A percentile compares a stretch with the other conserved stretches of the same genome.
phyloP scores from a whole-genome alignment of 1,284 basidiomycete genomes.

The Microbotryomycetes sp. region DNA sequence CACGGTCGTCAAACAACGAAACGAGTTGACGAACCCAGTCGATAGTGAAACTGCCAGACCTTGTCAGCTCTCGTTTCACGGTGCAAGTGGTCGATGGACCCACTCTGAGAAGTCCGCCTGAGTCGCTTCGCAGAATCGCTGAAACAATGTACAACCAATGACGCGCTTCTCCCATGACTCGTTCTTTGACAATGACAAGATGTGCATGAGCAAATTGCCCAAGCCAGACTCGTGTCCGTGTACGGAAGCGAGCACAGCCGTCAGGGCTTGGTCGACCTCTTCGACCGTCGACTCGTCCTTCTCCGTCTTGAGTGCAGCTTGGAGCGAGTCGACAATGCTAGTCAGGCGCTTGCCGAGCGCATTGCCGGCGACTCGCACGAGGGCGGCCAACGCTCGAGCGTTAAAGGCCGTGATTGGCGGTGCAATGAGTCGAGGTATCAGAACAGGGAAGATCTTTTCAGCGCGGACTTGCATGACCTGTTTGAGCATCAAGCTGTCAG shows the following conservation, averaged over 20 bases:
- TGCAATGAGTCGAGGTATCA: conserved; percentile 86
- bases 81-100: conserved; percentile 15
- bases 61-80: conserved; percentile 28
- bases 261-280: conserved; percentile 70
- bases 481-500: neutral
- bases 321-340: conserved; percentile 65
- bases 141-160: conserved; percentile 69
- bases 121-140: conserved; percentile 71
- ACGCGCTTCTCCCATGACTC: conserved; percentile 62
- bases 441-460: conserved; percentile 91
- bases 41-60: conserved; percentile 55
- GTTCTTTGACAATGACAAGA: conserved; percentile 79
- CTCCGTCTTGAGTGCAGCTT: conserved; percentile 56
- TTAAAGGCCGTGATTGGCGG: conserved; percentile 93
- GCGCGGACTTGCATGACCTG: conserved; percentile 57
- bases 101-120: conserved; percentile 61
- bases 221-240: conserved; percentile 71
- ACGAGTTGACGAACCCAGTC: conserved; percentile 96
- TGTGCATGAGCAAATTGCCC: conserved; percentile 75
- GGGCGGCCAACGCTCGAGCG: conserved; percentile 78
- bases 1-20: conserved; percentile 71
- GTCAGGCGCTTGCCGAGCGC: conserved; percentile 77
- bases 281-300: conserved; percentile 59
- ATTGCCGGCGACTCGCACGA: conserved; percentile 86
- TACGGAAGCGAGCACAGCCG: conserved; percentile 66